phyloP scores from a whole-genome alignment of 2,329 filamentous ascomycete genomes.

The Aspergillus cejpii region DNA sequence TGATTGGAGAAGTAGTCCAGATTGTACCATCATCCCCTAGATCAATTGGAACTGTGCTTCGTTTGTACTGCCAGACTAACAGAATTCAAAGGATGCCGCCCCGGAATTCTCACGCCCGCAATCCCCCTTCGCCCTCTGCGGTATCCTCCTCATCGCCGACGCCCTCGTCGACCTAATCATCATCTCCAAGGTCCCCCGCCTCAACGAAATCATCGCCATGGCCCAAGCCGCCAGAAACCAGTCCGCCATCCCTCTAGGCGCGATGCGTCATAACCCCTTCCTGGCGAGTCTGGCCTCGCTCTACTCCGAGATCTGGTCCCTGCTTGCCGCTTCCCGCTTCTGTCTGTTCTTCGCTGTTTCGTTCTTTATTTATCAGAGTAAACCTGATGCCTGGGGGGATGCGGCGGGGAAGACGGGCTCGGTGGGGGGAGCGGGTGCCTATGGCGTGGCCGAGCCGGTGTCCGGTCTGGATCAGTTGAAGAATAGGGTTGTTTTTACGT shows the following conservation, averaged over 20 bases:
- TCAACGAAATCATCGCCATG: conserved; percentile 62
- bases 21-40: conserved; percentile 50
- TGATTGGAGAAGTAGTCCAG: conserved; percentile 76
- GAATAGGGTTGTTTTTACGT: conserved; percentile 78
- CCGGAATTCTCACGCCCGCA: conserved; percentile 62
- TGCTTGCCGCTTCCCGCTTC: conserved; percentile 32
- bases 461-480: conserved; percentile 60
- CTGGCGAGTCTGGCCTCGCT: conserved; percentile 25
- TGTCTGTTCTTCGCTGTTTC: conserved; percentile 34
- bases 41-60: neutral
- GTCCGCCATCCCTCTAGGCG: conserved; percentile 13
- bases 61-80: conserved; percentile 10
- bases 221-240: conserved; percentile 55
- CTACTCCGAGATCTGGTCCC: conserved; percentile 37
- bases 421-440: too few relatives aligned
- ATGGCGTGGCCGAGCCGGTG: conserved; percentile 18
- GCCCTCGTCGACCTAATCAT: conserved; percentile 59
- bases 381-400: conserved; percentile 24
- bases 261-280: conserved; percentile 21
- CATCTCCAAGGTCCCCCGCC: conserved; percentile 50
- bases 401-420: too few relatives aligned
- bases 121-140: conserved; percentile 59
- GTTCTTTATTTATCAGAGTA: conserved; percentile 35
- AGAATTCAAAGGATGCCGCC: conserved; percentile 41
- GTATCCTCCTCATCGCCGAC: conserved; percentile 64